These are phyloP conservation scores for Fonsecaea pugnacius DNA, from an alignment of 2,329 filamentous ascomycete genomes.

Conservation along the genomic window DNA sequence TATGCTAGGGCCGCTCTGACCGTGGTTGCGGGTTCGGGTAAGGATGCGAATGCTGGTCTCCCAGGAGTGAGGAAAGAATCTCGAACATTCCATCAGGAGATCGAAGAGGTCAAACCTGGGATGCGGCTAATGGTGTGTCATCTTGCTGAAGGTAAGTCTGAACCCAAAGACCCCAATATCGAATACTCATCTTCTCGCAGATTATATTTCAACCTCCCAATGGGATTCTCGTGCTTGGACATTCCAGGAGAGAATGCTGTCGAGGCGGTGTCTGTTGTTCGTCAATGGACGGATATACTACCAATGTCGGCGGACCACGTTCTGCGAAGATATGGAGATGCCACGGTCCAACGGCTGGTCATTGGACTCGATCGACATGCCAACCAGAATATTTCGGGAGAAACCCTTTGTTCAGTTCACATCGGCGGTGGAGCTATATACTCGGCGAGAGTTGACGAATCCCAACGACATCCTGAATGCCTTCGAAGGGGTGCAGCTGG, in stretches of 20 bases:
- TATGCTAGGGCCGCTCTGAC: slow-evolving; percentile 36
- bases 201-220: slow-evolving; percentile 39
- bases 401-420: slow-evolving; percentile 38
- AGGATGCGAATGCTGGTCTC: slow-evolving; percentile 38
- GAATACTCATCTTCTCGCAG: slow-evolving; percentile 20
- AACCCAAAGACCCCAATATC: not conserved
- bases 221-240: slow-evolving; percentile 49
- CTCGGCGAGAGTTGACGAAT: slow-evolving; percentile 37
- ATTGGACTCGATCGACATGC: slow-evolving; percentile 38
- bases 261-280: slow-evolving; percentile 45
- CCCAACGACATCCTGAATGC: slow-evolving; percentile 36
- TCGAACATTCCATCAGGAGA: slow-evolving; percentile 36
- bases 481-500: slow-evolving; percentile 36
- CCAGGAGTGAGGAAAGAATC: slow-evolving; percentile 38
- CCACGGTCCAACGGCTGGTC: slow-evolving; percentile 36
- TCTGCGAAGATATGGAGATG: slow-evolving; percentile 38
- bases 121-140: slow-evolving; percentile 38
- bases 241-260: slow-evolving; percentile 47
- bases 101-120: slow-evolving; percentile 36
- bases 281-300: slow-evolving; percentile 39
- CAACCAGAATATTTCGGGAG: slow-evolving; percentile 37
- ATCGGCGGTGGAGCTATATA: slow-evolving; percentile 38
- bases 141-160: slow-evolving; percentile 34
- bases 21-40: slow-evolving; percentile 35
- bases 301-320: slow-evolving; percentile 37